Percentiles rank a stretch among this genome's conserved stretches.
phyloP scores from a whole-genome alignment of 495 filamentous ascomycete species.

The Penicillium desertorum region DNA sequence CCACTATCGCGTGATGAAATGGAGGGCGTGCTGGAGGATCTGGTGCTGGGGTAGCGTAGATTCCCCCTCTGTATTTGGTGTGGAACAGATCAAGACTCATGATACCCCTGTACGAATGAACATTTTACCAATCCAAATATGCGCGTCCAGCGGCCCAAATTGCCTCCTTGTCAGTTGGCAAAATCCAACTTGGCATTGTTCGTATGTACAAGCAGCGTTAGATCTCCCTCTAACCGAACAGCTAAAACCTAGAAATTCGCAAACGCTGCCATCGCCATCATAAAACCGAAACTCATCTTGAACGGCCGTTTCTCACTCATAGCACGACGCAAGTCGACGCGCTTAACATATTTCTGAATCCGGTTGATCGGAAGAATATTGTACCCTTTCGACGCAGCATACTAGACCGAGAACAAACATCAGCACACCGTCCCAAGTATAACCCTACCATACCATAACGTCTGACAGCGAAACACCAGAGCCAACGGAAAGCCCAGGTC shows the following conservation, averaged over 20 bases:
- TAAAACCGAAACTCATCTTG: constrained; percentile 73
- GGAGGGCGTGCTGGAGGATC: constrained; percentile 83
- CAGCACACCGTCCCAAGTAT: not conserved
- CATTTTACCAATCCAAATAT: constrained; percentile 13
- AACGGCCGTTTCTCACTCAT: constrained; percentile 70
- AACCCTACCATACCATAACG: not conserved
- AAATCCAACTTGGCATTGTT: not conserved
- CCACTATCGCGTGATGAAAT: constrained; percentile 87
- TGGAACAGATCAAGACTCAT: constrained; percentile 26
- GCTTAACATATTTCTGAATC: constrained; percentile 59
- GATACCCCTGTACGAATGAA: constrained; percentile 40
- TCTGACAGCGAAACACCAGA: not conserved
- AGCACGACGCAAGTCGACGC: constrained; percentile 55
- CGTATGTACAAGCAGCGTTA: constrained; percentile 20
- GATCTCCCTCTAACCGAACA: not conserved
- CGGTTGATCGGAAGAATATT: constrained; percentile 62
- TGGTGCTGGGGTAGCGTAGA: constrained; percentile 48
- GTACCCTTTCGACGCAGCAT: constrained; percentile 70
- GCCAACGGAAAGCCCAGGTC: not conserved
- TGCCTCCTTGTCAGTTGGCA: not conserved
- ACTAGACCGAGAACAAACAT: constrained; percentile 41
- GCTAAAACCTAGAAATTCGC: constrained; percentile 42
- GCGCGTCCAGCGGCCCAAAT: not conserved
- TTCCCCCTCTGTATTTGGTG: constrained; percentile 4
- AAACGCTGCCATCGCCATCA: constrained; percentile 78